These are phyloP conservation scores for Blastocystis sp. DNA, from an alignment of 352 stramenopile genomes.

Conservation along the genomic window DNA sequence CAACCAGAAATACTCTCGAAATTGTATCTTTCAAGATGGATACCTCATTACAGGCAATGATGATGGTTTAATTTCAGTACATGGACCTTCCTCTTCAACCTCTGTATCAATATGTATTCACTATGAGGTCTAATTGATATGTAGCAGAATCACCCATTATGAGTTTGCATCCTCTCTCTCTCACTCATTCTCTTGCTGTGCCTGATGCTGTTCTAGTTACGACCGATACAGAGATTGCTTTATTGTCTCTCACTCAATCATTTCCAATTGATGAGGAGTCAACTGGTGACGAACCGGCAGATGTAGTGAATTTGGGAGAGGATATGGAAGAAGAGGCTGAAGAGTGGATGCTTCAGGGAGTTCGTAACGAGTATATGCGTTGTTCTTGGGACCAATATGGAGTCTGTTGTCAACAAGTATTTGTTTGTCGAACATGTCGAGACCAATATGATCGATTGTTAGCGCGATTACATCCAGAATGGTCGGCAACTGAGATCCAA, in stretches of 20 bases:
- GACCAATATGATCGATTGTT: conserved; percentile 34
- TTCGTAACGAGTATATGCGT: neutral
- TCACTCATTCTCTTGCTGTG: neutral
- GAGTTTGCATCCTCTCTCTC: neutral
- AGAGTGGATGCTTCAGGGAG: conserved; percentile 40
- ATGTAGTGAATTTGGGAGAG: neutral
- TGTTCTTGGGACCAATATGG: conserved; percentile 35
- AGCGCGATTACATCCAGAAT: neutral
- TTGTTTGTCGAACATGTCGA: conserved; percentile 63
- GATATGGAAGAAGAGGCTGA: conserved; percentile 6
- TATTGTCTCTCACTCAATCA: neutral
- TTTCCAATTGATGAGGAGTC: neutral
- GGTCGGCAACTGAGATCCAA: neutral
- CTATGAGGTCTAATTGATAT: too few species aligned
- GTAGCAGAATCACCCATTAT: neutral
- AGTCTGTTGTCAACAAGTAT: conserved; percentile 55
- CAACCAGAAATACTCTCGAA: neutral
- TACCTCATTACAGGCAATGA: conserved; percentile 32
- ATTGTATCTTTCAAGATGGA: conserved; percentile 6
- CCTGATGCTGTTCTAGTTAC: neutral
- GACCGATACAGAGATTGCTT: neutral
- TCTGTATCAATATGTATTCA: too few species aligned
- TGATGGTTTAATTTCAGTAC: neutral
- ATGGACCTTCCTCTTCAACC: neutral
- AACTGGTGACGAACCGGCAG: neutral